Conservation (phyloP, 2,329 filamentous ascomycete genomes). For the Arthrinium puccinioides region DNA sequence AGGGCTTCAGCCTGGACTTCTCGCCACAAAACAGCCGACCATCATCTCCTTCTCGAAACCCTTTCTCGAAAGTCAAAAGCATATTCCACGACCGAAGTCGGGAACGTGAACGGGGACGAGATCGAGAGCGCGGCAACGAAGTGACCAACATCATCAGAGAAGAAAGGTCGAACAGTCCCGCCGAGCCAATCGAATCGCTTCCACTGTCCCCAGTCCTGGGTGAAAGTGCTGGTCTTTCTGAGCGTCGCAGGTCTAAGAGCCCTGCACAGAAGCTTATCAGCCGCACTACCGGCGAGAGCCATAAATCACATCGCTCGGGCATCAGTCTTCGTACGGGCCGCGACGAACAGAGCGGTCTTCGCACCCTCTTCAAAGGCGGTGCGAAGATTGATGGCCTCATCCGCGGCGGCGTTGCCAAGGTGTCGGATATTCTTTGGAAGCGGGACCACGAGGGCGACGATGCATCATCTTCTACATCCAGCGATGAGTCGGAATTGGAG, state of each 20-base stretch:
- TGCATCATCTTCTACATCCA: slow-evolving; percentile 30
- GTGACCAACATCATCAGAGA: slow-evolving; percentile 24
- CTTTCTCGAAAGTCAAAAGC: slow-evolving; percentile 46
- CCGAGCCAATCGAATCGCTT: slow-evolving; percentile 15
- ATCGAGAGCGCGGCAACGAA: slow-evolving; percentile 15
- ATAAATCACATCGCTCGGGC: slow-evolving; percentile 39
- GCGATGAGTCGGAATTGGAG: slow-evolving; percentile 43
- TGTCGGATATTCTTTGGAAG: slow-evolving; percentile 51
- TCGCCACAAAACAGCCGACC: slow-evolving; percentile 57
- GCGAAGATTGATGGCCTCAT: slow-evolving; percentile 65
- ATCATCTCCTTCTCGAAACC: slow-evolving; percentile 56
- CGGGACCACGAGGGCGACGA: slow-evolving; percentile 32
- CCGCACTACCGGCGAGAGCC: slow-evolving; percentile 35
- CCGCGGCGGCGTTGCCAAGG: slow-evolving; percentile 47
- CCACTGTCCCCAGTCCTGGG: slow-evolving; percentile 20
- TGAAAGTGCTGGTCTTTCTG: slow-evolving; percentile 17
- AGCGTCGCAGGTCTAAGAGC: slow-evolving; percentile 27
- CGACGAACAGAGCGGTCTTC: slow-evolving; percentile 49
- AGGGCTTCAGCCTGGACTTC: slow-evolving; percentile 54
- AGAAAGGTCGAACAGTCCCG: slow-evolving; percentile 20
- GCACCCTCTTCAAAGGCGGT: slow-evolving; percentile 70
- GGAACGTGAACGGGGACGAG: slow-evolving; percentile 34
- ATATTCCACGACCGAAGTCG: slow-evolving; percentile 48
- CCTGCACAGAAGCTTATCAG: slow-evolving; percentile 28
- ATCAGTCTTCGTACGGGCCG: slow-evolving; percentile 39